Base-by-base conservation (phyloP, 1,284 basidiomycete genomes). In the Singerocomus rubriflavus region DNA sequence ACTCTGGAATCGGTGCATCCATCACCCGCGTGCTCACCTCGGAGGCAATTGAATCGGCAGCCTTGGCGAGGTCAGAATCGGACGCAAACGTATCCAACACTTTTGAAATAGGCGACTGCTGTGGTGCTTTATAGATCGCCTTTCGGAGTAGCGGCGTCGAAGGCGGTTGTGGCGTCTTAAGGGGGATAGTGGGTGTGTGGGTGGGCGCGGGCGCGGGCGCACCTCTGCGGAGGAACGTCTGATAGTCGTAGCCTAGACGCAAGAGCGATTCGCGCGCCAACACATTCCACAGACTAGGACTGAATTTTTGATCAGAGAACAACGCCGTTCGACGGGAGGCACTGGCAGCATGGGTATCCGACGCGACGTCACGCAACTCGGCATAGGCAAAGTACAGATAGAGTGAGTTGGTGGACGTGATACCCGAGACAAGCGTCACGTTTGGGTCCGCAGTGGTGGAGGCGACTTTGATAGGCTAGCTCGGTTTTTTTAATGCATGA, bases 221-320 rank as follows among this genome's bases (percentile, higher is more conserved):
- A 10, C 86, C 86, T 17, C 76, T 69, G 3, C 75, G 71, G 5
- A 81, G 62, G 35, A 88, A 70, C 1, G 73, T 68, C 52, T 83
- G 81, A 57, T 87, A 87, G 61, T 91, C 86, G 1, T 71, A 66
- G 6, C 84, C 87, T 2, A 92, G 71, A 9, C 77, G 66, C 6
- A 84, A 55, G 3, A 91, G 73, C 21, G 80, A 75, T 47, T 82
- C 79, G 4, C 85, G 74, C 12, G 75, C 73, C 25, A 89, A 69
- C 4, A 74, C 74, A 29, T 71, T 72, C 87, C 88, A 91, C 5
- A 86, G 64, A 47, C 71, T 81, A 0, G 84, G 84, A 25, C 73
- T 77, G 40, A 80, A 77, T 58, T 84, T 86, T 61, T 87, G 83
- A 59, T 91, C 87, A 1, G 74, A 76, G 60, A 90, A 90, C 1